Evolutionary conservation across 306 rosid species (phyloP), one percentile per base, ranked within the genome.

Genomic region (Citrullus colocynthis): DNA sequence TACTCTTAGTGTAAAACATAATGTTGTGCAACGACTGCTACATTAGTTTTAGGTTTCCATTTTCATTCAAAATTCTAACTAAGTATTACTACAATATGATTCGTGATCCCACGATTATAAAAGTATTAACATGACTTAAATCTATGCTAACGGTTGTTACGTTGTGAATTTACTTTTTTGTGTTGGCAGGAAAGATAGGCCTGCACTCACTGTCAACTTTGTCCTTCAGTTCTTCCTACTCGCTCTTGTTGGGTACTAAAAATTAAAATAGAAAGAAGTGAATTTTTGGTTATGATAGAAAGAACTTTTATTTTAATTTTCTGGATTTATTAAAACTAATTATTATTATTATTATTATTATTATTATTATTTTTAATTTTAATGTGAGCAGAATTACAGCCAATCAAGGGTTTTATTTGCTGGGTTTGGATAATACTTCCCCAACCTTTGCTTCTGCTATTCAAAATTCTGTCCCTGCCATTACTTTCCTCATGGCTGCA

Each of bases 361-460:
- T n/a, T n/a, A n/a, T n/a, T n/a, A n/a, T n/a, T n/a, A n/a, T n/a
- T 63, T 24, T 24, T 24, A 24, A 24, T 24, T 24, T 24, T 24
- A 63, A 18, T 55, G 13, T 63, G 13, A 28, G 78, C 93, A 95
- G 99, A 82, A 92, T 95, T 11, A 95, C 99, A 45, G 97, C 99
- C 16, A 95, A 95, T 84, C 99, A 95, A 82, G 99, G 97, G 42
- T 95, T 92, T 85, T 95, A 95, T 89, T 89, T 95, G 88, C 91
- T 95, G 81, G 99, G 99, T 2, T 84, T 95, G 80, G 99, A 95
- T 83, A 90, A 95, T 89, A 95, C 98, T 37, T 85, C 99, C 1
- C 99, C 99, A 17, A 95, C 99, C 78, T 95, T 95, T 63, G 99
- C 99, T 67, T 92, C 99, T 30, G 96, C 97, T 0, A 95, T 95